A percentile compares a stretch with the other conserved stretches of the same genome.
Conservation (phyloP, 495 filamentous ascomycete species). For the Cercophora scortea region DNA sequence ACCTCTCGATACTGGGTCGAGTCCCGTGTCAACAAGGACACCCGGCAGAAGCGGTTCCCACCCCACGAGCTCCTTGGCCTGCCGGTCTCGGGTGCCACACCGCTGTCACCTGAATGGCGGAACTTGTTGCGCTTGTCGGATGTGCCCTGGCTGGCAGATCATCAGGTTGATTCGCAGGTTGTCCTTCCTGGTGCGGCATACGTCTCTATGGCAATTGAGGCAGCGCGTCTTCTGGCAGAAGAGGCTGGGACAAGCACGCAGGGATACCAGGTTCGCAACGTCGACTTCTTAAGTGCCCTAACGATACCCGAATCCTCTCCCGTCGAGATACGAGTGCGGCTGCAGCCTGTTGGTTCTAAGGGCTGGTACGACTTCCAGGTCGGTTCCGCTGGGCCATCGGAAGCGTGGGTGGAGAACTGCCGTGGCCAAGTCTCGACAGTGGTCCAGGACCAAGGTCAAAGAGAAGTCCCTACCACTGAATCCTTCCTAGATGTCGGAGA, state of each 20-base stretch:
- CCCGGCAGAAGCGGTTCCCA: not conserved
- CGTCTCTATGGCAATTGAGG: constrained; percentile 43
- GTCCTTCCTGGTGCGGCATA: constrained; percentile 52
- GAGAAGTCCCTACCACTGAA: not conserved
- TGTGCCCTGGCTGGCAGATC: constrained; percentile 40
- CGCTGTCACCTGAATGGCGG: constrained; percentile 31
- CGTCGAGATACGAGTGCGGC: constrained; percentile 17
- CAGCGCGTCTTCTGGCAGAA: constrained; percentile 27
- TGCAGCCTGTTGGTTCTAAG: not conserved
- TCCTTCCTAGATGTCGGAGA: too few relatives aligned
- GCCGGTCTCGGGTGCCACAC: constrained; percentile 6
- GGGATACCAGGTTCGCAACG: constrained; percentile 4
- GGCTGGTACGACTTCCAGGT: constrained; percentile 4
- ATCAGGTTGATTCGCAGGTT: constrained; percentile 25
- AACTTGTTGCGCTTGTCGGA: constrained; percentile 34
- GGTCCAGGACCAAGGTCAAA: not conserved
- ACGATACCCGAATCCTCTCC: not conserved
- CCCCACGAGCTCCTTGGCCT: constrained; percentile 27
- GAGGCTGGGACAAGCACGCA: constrained; percentile 1
- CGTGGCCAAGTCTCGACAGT: not conserved
- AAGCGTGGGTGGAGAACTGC: not conserved
- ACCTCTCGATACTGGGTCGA: constrained; percentile 3
- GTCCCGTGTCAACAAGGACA: constrained; percentile 2
- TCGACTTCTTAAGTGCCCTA: constrained; percentile 8
- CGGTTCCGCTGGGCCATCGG: not conserved